phyloP scores from a whole-genome alignment of 208 protist species.

The Acanthamoeba triangularis region DNA sequence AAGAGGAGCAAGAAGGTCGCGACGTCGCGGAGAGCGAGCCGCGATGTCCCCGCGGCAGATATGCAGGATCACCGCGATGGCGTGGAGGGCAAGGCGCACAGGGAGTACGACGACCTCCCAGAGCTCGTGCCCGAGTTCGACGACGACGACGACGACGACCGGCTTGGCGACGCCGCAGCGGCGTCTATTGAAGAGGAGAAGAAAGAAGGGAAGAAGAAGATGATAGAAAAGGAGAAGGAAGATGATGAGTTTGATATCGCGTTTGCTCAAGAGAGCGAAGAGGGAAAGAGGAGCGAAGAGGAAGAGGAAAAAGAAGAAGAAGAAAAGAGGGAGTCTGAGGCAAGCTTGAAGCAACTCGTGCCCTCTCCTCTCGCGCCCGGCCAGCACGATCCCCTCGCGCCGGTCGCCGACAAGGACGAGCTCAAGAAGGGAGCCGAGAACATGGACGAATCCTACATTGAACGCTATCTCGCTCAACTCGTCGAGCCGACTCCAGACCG shows the following conservation, averaged over 20 bases:
- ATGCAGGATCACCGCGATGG: neutral
- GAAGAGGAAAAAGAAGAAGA: neutral
- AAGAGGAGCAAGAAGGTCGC: neutral
- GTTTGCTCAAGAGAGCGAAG: neutral
- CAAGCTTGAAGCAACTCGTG: no score
- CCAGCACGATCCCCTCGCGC: neutral
- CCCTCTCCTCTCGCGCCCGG: neutral
- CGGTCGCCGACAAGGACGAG: neutral
- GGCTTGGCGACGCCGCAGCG: neutral
- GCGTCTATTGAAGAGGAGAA: neutral
- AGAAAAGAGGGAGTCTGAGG: neutral
- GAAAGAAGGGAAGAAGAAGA: neutral
- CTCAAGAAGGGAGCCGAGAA: neutral
- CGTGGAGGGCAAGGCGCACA: neutral
- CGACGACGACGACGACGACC: neutral
- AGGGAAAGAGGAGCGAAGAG: neutral
- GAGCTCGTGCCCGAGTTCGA: neutral
- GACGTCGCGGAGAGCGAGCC: neutral
- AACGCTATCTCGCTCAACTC: neutral
- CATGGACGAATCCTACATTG: neutral
- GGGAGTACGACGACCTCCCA: neutral
- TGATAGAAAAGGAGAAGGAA: neutral
- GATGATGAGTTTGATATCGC: neutral
- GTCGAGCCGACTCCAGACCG: neutral
- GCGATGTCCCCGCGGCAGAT: neutral